Conservation (phyloP, 208 protist species). For the Trypanosoma brucei region DNA sequence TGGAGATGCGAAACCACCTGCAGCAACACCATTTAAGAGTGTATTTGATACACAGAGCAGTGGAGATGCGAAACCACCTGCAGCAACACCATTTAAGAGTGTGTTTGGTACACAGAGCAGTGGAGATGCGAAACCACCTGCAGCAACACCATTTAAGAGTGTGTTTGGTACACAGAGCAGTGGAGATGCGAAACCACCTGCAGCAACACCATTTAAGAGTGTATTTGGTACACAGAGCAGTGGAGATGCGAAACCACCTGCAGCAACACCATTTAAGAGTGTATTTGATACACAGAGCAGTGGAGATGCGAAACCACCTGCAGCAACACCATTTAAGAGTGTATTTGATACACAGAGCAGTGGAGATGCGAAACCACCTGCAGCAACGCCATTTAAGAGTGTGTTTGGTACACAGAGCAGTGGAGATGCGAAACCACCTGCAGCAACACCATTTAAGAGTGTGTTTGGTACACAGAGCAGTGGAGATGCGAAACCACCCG, state of each 20-base stretch:
- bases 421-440: conserved; percentile 3
- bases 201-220: background rate
- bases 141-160: background rate
- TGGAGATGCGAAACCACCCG: conserved; percentile 3
- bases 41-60: background rate
- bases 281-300: background rate
- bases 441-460: conserved; percentile 2
- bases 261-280: background rate
- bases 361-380: background rate
- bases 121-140: background rate
- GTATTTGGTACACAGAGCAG: background rate
- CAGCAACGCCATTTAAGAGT: background rate
- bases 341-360: background rate
- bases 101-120: background rate
- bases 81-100: background rate
- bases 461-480: conserved; percentile 1
- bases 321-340: background rate
- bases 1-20: background rate
- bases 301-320: background rate
- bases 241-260: background rate
- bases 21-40: background rate
- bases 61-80: background rate
- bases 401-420: background rate
- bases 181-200: background rate
- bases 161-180: background rate